Base-by-base conservation (phyloP, 225 moss, liverwort and hornwort species). In the Marchantia paleacea region DNA sequence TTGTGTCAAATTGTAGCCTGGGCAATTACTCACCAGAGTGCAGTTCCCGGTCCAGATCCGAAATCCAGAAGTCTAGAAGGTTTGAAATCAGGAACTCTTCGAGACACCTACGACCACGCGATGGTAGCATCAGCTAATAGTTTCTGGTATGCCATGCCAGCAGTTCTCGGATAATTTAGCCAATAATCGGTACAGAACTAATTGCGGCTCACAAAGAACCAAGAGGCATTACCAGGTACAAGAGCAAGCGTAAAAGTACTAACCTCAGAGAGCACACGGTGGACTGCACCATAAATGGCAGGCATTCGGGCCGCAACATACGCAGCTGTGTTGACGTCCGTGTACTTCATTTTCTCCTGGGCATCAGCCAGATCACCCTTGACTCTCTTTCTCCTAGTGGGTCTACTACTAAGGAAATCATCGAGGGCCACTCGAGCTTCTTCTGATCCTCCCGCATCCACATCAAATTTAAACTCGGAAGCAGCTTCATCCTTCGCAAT, bases 241-340 rank as follows among this genome's bases (percentile, higher is more conserved):
- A 20, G 26, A 28, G 71, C 9, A 6, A 22, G 14, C 1, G 19
- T 20, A 6, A 51, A 12, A 66, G 13, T 48, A 10, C n/a, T 78
- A n/a, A 99, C 85, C 88, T 99, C 97, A 15, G 88, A 85, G 75
- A 99, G 73, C 30, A 99, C 97, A 3, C 97, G 95, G 78, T 99
- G 84, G 55, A 91, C 87, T 31, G 93, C 90, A 80, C 93, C 92
- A 79, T 95, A 99, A 25, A 94, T 90, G 60, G 97, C 95, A 65
- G 97, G 97, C 95, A 99, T 95, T 69, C 97, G 92, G 58, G 95
- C 92, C 10, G 97, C 97, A 4, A 99, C 92, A 79, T 99, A 99
- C 24, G 97, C 97, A 31, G 90, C 92, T 11, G 95, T 93, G 12
- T 77, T 88, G 72, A 85, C 91, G 71, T 93, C 90, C 13, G 93